Percentiles rank a stretch among this genome's conserved stretches.
phyloP scores from a whole-genome alignment of 495 filamentous ascomycete genomes.

The Tuber magnatum region DNA sequence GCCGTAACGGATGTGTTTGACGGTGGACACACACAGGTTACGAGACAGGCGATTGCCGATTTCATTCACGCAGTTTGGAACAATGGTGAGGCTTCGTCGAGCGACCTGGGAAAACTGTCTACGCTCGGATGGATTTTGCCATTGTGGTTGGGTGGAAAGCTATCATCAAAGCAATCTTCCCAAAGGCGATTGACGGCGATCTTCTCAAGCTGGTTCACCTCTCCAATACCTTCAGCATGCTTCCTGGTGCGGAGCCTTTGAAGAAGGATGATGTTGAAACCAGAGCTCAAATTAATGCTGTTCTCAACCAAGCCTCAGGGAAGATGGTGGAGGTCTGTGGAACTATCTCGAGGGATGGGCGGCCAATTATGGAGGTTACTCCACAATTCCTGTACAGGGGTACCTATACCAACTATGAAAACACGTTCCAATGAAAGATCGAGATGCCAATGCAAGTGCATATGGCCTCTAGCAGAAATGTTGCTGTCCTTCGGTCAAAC shows the following conservation, averaged over 20 bases:
- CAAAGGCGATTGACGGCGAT: constrained; percentile 85
- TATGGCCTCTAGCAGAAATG: constrained; percentile 70
- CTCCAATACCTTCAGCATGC: constrained; percentile 95
- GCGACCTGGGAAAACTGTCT: constrained; percentile 85
- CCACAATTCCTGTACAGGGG: too few relatives aligned
- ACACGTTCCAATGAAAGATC: constrained; percentile 96
- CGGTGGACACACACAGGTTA: constrained; percentile 77
- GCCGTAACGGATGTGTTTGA: constrained; percentile 77
- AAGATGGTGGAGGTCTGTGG: constrained; percentile 99
- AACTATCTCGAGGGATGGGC: constrained; percentile 77
- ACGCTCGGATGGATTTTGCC: constrained; percentile 96
- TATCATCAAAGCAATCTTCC: constrained; percentile 97
- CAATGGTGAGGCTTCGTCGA: constrained; percentile 95
- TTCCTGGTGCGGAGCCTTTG: constrained; percentile 84
- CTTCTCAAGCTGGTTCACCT: constrained; percentile 91
- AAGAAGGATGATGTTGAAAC: constrained; percentile 93
- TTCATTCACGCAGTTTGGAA: constrained; percentile 98
- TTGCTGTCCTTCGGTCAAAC: constrained; percentile 88
- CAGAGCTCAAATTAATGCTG: constrained; percentile 90
- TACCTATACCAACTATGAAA: constrained; percentile 90
- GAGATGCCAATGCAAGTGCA: constrained; percentile 94
- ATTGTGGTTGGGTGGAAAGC: constrained; percentile 98
- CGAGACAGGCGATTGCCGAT: constrained; percentile 84
- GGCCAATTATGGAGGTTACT: constrained; percentile 92
- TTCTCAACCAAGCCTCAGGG: constrained; percentile 94